These are phyloP conservation scores for Gossypium trilobum DNA, from an alignment of 441 rosid species.

Conservation along the genomic window DNA sequence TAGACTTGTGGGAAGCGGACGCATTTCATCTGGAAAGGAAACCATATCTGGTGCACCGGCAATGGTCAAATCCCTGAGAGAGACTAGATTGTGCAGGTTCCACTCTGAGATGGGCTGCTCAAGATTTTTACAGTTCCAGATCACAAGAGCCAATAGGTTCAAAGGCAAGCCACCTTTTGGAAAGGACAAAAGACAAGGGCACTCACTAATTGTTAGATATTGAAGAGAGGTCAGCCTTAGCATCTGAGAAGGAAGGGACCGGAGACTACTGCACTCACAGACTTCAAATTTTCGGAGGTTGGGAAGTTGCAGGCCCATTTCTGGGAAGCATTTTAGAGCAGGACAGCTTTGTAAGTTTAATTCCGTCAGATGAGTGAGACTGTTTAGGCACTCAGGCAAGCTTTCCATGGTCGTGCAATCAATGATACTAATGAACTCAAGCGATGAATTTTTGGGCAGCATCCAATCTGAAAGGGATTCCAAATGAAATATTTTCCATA, in stretches of 20 bases:
- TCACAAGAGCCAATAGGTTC: slow-evolving; percentile 5
- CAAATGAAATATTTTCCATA: background rate
- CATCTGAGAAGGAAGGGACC: slow-evolving; percentile 23
- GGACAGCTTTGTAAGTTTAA: background rate
- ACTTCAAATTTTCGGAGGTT: slow-evolving; percentile 5
- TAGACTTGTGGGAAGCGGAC: slow-evolving; percentile 15
- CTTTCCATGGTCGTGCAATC: background rate
- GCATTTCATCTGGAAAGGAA: slow-evolving; percentile 14
- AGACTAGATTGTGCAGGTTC: slow-evolving; percentile 3
- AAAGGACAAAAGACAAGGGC: slow-evolving; percentile 22
- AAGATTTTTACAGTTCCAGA: slow-evolving; percentile 17
- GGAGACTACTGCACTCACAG: slow-evolving; percentile 16
- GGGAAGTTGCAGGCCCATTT: background rate
- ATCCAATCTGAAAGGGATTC: slow-evolving; percentile 12
- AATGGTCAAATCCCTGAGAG: slow-evolving; percentile 11
- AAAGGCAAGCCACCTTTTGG: slow-evolving; percentile 26
- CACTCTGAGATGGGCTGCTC: slow-evolving; percentile 8
- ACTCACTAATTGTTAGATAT: slow-evolving; percentile 11
- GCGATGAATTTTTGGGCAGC: slow-evolving; percentile 2
- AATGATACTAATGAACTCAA: background rate
- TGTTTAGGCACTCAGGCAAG: slow-evolving; percentile 6
- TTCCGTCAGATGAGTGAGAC: slow-evolving; percentile 12
- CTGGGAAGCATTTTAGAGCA: slow-evolving; percentile 11
- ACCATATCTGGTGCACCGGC: background rate
- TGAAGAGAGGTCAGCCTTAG: slow-evolving; percentile 22